Evolutionary conservation across 257 asterid species (phyloP), one percentile per base, ranked within the genome.

Genomic region (Capsicum rhomboideum): DNA sequence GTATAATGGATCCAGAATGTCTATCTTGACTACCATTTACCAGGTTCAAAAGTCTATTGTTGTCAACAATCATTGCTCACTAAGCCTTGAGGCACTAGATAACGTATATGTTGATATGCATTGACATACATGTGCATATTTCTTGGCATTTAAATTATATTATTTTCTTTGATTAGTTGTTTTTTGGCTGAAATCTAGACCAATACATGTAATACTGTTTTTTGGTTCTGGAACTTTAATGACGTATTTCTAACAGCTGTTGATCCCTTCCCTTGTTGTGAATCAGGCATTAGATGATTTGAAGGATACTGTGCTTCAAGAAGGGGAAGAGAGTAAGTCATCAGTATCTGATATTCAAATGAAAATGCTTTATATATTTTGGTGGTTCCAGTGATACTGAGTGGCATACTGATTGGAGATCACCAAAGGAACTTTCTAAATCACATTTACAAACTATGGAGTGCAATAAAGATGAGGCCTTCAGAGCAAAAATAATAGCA

Each of bases 391-490:
- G 42, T 71, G 63, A 61, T 58, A 84, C 79, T 55, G 86, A 82
- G 72, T 86, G 85, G 74, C 64, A 12, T 50, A 75, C 83, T 34
- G 85, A 86, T 69, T 83, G 80, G 68, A 75, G 82, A 42, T 18
- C 79, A 74, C 83, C 50, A 54, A 86, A 58, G 46, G 18, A 80
- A 81, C 82, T 29, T 84, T 77, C 46, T 21, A 63, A 85, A 80
- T 72, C 85, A 34, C 79, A 82, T 80, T 75, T 61, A 82, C 69
- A 53, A 67, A 85, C 52, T 26, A 95, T 93, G 98, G 98, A 94
- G 84, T 94, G 98, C 89, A 94, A 94, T 78, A 90, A 83, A 88
- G 97, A 94, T 46, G 98, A 93, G 88, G 97, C 97, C 6, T 69
- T 88, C 52, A 86, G 97, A 55, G 94, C 97, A 34, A 94, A 87